Base-by-base conservation (phyloP, 768 basidiomycete genomes). In the Termitomyces sp. region DNA sequence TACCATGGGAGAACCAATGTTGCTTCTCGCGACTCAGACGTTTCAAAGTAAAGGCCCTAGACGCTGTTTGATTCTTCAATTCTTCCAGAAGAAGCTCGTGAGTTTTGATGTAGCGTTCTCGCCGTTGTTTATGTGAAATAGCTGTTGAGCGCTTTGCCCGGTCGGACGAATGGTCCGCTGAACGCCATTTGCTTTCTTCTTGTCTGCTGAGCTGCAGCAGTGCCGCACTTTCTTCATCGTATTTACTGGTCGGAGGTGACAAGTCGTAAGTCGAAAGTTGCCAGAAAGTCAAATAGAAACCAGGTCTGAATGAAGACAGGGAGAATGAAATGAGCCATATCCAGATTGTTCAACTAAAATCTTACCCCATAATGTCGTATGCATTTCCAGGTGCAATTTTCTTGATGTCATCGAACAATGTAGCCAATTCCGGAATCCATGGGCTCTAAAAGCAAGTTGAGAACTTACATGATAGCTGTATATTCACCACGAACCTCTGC, bases 271-370 rank as follows among this genome's bases (percentile, higher is more conserved):
- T 89, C 0, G 93, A 90, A 56, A 98, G 74, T 72, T 98, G 96
- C 97, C 97, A 99, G 76, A 98, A 99, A 3, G 96, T 94, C 50
- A 92, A 75, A 69, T 95, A 98, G 76, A 99, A 98, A 2, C 87
- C 91, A 34, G 94, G 88, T 3, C 96, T 97, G 65, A 12, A 56
- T 12, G 8, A 29, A 54, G 32, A 56, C 17, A 48, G 58, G 12
- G 29, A 61, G 32, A 56, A 57, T 65, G 53, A 29, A 58, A 60
- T 56, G 42, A 59, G 55, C 29, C 15, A 56, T 56, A 14, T 11
- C 20, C 52, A 62, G 8, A 34, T 63, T 32, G 45, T 43, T 56
- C 52, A 36, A 60, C 8, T 10, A 52, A 38, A 20, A 38, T 25
- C 89, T 57, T 72, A 95, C 89, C 91, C 89, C 66, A 96, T 85